Percentiles rank a stretch among this genome's conserved stretches.
Conservation (phyloP, 164 flowering plant genomes). For the Vitis vinifera region DNA sequence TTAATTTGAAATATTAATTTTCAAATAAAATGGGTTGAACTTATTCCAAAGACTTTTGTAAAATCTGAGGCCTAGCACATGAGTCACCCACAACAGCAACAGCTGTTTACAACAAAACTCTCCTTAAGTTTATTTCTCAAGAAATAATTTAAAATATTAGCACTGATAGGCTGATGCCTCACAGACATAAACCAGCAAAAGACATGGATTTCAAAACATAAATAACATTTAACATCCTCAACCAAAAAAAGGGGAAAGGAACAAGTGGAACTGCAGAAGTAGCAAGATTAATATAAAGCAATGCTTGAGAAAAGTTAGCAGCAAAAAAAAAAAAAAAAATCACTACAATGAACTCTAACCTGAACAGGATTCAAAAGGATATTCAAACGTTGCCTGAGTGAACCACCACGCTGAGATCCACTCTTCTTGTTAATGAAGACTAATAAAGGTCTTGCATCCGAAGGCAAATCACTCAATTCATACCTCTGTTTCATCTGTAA, state of each 20-base stretch:
- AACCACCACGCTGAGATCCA: slow-evolving; percentile 90
- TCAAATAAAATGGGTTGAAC: neutral
- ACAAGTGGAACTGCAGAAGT: too few relatives aligned
- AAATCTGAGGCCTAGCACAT: neutral
- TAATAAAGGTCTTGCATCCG: slow-evolving; percentile 86
- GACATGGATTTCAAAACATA: too few relatives aligned
- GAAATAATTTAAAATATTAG: too few relatives aligned
- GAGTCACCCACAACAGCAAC: neutral
- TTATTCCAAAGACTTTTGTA: neutral
- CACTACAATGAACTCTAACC: slow-evolving; percentile 37
- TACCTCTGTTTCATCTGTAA: slow-evolving; percentile 54
- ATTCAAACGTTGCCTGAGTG: slow-evolving; percentile 80
- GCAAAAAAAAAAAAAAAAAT: neutral
- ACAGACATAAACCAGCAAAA: too few relatives aligned
- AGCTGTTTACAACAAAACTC: neutral
- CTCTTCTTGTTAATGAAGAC: slow-evolving; percentile 96
- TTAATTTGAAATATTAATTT: neutral
- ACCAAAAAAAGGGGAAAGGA: too few relatives aligned
- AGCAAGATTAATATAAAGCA: too few relatives aligned
- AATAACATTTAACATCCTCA: too few relatives aligned
- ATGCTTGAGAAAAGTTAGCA: too few relatives aligned
- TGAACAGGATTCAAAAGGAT: slow-evolving; percentile 90
- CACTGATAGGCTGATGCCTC: too few relatives aligned
- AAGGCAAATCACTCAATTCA: slow-evolving; percentile 78
- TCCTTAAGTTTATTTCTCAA: neutral